phyloP scores from a whole-genome alignment of 768 basidiomycete species.

The Naganishia kalamii region DNA sequence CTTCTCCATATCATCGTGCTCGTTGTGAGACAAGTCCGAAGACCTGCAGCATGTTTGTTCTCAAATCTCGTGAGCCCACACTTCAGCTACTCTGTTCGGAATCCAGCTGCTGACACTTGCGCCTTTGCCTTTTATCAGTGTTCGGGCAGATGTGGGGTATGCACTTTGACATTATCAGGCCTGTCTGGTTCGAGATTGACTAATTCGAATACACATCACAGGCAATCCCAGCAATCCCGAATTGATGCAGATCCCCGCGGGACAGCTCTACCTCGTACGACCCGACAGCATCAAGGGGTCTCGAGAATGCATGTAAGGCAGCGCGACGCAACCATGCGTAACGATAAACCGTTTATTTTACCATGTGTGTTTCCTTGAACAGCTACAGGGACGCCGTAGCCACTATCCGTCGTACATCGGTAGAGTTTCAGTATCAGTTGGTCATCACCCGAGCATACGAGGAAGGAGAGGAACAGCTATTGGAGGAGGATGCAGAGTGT shows the following conservation, averaged over 20 bases:
- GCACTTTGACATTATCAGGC: slow-evolving; percentile 44
- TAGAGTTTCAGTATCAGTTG: slow-evolving; percentile 72
- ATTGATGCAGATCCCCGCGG: slow-evolving; percentile 86
- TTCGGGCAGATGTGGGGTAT: slow-evolving; percentile 91
- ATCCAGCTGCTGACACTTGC: not conserved
- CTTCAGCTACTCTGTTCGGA: slow-evolving; percentile 28
- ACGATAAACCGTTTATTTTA: not conserved
- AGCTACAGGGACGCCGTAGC: slow-evolving; percentile 96
- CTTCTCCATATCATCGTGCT: not conserved
- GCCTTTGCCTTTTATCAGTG: slow-evolving; percentile 51
- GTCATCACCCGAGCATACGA: slow-evolving; percentile 96
- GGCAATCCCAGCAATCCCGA: slow-evolving; percentile 92
- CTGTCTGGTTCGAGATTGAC: too few relatives aligned
- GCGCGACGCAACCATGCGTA: not conserved
- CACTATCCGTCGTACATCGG: slow-evolving; percentile 69
- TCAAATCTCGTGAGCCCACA: slow-evolving; percentile 40
- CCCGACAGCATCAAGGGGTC: slow-evolving; percentile 85
- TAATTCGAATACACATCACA: too few relatives aligned
- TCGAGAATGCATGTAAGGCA: slow-evolving; percentile 89
- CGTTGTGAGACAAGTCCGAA: not conserved
- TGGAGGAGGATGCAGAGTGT: slow-evolving; percentile 72
- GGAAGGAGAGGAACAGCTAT: slow-evolving; percentile 87
- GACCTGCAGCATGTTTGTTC: slow-evolving; percentile 37
- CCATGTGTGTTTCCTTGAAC: not conserved
- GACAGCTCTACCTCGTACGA: slow-evolving; percentile 82